Percentiles rank a stretch among this genome's conserved stretches.
These are phyloP conservation scores for Podaxis mareebaensis DNA, from an alignment of 768 basidiomycete genomes.

Conservation along the genomic window DNA sequence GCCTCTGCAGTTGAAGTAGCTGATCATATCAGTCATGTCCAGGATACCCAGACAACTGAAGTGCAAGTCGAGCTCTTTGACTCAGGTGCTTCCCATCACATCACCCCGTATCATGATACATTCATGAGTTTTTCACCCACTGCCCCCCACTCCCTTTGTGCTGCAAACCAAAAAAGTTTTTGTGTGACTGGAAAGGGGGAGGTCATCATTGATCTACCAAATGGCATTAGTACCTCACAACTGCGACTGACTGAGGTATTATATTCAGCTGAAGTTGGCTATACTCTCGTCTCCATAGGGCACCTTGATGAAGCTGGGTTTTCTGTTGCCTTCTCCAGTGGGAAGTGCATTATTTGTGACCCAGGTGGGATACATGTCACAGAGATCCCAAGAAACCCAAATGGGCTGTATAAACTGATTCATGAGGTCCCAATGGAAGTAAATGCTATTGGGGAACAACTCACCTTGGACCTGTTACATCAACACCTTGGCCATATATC, in stretches of 20 bases:
- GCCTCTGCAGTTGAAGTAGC: too few relatives aligned
- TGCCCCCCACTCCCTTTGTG: constrained; percentile 23
- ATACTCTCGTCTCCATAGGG: constrained; percentile 27
- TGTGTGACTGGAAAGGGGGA: constrained; percentile 28
- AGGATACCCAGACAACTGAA: too few relatives aligned
- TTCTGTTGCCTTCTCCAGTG: not conserved
- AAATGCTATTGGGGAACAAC: not conserved
- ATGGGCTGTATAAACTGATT: not conserved
- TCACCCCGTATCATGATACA: constrained; percentile 28
- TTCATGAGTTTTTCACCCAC: constrained; percentile 25
- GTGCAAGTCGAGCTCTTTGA: constrained; percentile 24
- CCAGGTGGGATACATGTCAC: constrained; percentile 22
- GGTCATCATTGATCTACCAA: constrained; percentile 28
- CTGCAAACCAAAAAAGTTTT: constrained; percentile 33
- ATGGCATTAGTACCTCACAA: constrained; percentile 21
- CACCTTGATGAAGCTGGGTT: not conserved
- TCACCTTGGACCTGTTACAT: constrained; percentile 6
- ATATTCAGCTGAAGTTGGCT: constrained; percentile 37
- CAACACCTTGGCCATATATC: not conserved
- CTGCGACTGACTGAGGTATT: constrained; percentile 34
- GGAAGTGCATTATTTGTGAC: constrained; percentile 23
- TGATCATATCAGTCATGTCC: too few relatives aligned
- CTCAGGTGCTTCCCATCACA: constrained; percentile 29
- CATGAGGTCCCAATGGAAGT: constrained; percentile 1
- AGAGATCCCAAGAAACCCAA: constrained; percentile 17